Evolutionary conservation across 2,329 filamentous ascomycete genomes (phyloP).

Genomic region (Pseudogymnoascus sp.): DNA sequence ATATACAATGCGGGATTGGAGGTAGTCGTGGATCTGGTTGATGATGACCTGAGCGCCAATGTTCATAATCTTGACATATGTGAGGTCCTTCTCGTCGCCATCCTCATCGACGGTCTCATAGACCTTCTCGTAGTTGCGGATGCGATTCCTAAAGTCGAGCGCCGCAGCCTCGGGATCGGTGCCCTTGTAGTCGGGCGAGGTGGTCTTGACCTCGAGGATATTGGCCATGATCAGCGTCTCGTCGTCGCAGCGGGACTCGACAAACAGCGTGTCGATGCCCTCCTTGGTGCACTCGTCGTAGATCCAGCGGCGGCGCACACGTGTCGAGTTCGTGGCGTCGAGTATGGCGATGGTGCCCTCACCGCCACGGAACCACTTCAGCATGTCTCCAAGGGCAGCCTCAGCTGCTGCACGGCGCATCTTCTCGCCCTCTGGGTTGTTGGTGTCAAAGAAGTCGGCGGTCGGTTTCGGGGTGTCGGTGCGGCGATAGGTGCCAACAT

Average conservation of each 20-base stretch:
- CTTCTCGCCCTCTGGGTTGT: slow-evolving; percentile 83
- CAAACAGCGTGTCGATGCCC: slow-evolving; percentile 83
- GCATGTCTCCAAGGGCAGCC: slow-evolving; percentile 87
- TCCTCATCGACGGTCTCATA: slow-evolving; percentile 86
- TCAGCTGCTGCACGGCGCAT: slow-evolving; percentile 82
- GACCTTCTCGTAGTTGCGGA: slow-evolving; percentile 93
- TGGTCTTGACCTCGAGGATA: slow-evolving; percentile 94
- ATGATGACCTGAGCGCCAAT: slow-evolving; percentile 95
- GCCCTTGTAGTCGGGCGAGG: slow-evolving; percentile 86
- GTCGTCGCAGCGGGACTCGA: slow-evolving; percentile 94
- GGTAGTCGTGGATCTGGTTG: slow-evolving; percentile 93
- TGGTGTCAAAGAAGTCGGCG: slow-evolving; percentile 90
- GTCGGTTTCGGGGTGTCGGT: slow-evolving; percentile 81
- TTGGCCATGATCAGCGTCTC: slow-evolving; percentile 97
- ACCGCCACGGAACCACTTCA: slow-evolving; percentile 74
- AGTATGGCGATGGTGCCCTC: slow-evolving; percentile 84
- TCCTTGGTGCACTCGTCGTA: slow-evolving; percentile 66
- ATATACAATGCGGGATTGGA: slow-evolving; percentile 93
- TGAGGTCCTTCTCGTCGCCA: slow-evolving; percentile 69
- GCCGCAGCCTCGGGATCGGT: slow-evolving; percentile 90
- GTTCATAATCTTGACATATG: slow-evolving; percentile 96
- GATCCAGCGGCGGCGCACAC: slow-evolving; percentile 83
- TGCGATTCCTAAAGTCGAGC: slow-evolving; percentile 84
- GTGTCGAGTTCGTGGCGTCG: slow-evolving; percentile 95
- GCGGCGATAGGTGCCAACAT: slow-evolving; percentile 92